phyloP scores from a whole-genome alignment of 2,329 filamentous ascomycete species.

The Fusarium veterinarium region DNA sequence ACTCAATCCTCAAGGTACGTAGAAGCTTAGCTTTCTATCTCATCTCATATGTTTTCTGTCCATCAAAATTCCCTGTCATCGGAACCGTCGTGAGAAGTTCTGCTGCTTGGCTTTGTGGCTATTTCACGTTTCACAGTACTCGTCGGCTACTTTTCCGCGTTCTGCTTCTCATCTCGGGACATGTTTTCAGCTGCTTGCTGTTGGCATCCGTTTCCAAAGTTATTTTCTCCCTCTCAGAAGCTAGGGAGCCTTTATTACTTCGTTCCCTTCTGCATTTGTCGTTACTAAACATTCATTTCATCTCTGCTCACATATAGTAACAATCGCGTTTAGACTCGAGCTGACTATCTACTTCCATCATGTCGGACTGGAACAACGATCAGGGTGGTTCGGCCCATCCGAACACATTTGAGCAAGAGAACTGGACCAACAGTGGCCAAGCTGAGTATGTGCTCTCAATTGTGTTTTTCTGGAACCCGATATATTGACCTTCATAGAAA shows the following conservation, averaged over 20 bases:
- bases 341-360: background rate
- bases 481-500: conserved; percentile 5
- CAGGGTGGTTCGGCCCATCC: conserved; percentile 7
- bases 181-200: background rate
- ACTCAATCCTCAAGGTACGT: conserved; percentile 15
- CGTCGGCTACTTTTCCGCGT: background rate
- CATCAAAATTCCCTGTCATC: too few relatives aligned
- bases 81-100: background rate
- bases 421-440: conserved; percentile 2
- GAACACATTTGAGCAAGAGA: conserved; percentile 3
- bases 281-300: background rate
- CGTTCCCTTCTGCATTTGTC: background rate
- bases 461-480: too few relatives aligned
- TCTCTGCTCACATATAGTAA: background rate
- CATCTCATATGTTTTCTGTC: background rate
- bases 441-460: conserved; percentile 9
- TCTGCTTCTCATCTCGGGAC: background rate
- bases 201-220: background rate
- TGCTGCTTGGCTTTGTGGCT: background rate
- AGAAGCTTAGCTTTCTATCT: background rate
- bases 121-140: background rate
- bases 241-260: background rate
- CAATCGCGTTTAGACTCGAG: background rate
- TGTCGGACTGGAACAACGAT: conserved; percentile 25
- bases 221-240: background rate